A percentile compares a stretch with the other conserved stretches of the same genome.
These are phyloP conservation scores for Phlebiopsis gigantea DNA, from an alignment of 768 basidiomycete genomes.

Conservation along the genomic window DNA sequence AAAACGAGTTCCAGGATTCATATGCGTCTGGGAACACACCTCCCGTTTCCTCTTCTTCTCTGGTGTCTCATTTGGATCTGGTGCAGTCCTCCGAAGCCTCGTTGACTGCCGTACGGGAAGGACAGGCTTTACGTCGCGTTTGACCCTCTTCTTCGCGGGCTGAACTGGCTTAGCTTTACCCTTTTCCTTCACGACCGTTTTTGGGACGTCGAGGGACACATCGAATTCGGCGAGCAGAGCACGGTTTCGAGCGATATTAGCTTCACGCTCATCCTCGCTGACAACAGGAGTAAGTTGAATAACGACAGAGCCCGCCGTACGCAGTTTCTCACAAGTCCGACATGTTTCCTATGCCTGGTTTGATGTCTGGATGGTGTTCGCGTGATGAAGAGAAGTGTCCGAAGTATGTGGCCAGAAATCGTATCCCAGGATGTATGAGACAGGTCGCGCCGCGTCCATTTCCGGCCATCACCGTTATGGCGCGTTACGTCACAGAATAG, in stretches of 20 bases:
- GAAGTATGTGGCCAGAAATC: background rate
- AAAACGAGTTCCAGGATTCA: background rate
- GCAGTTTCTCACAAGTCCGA: constrained; percentile 13
- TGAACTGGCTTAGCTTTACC: constrained; percentile 58
- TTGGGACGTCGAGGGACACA: constrained; percentile 35
- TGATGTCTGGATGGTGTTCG: too few relatives aligned
- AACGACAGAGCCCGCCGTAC: background rate
- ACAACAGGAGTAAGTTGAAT: background rate
- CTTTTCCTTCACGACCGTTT: constrained; percentile 25
- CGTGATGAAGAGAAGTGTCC: too few relatives aligned
- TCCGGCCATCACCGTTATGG: background rate
- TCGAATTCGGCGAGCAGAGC: constrained; percentile 69
- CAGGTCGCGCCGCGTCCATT: background rate
- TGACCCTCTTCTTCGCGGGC: constrained; percentile 50
- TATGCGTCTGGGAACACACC: constrained; percentile 29
- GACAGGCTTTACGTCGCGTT: constrained; percentile 38
- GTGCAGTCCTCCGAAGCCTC: constrained; percentile 44
- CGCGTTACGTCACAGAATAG: constrained; percentile 5
- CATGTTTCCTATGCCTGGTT: too few relatives aligned
- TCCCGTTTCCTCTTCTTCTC: constrained; percentile 62
- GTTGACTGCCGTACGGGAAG: constrained; percentile 62
- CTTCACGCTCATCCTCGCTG: constrained; percentile 70
- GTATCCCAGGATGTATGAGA: background rate
- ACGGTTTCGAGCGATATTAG: constrained; percentile 78
- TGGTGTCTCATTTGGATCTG: constrained; percentile 62